These are phyloP conservation scores for Skeletonema costatum DNA, from an alignment of 108 stramenopile species.

Conservation along the genomic window DNA sequence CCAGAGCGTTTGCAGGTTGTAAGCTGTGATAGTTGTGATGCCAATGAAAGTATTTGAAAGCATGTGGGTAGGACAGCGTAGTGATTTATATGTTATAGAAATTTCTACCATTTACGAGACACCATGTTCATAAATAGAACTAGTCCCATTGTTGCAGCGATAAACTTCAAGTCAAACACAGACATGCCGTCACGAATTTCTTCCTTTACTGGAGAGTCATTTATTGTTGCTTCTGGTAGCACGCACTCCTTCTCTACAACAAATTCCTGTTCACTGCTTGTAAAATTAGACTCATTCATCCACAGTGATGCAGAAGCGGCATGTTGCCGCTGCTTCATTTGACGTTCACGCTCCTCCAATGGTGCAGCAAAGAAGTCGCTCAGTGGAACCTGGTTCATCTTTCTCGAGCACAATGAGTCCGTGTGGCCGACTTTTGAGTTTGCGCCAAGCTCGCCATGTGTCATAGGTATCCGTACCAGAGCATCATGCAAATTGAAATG, in stretches of 20 bases:
- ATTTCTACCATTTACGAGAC: slow-evolving; percentile 15
- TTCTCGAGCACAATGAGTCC: slow-evolving; percentile 27
- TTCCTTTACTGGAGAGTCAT: background rate
- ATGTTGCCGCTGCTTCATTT: background rate
- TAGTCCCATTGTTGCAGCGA: slow-evolving; percentile 10
- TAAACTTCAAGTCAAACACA: slow-evolving; percentile 6
- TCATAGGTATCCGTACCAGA: slow-evolving; percentile 38
- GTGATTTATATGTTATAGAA: background rate
- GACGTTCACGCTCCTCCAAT: slow-evolving; percentile 5
- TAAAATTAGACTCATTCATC: slow-evolving; percentile 9
- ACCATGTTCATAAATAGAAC: background rate
- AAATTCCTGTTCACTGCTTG: background rate
- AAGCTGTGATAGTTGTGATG: too few species aligned
- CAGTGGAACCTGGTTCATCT: slow-evolving; percentile 48
- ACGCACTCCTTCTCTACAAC: background rate
- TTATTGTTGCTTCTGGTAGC: background rate
- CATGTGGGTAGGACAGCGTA: background rate
- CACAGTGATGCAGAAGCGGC: slow-evolving; percentile 12
- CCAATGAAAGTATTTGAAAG: too few species aligned
- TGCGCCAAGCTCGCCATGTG: slow-evolving; percentile 36
- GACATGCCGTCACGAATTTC: slow-evolving; percentile 11
- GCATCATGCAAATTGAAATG: slow-evolving; percentile 35
- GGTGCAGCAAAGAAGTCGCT: slow-evolving; percentile 63
- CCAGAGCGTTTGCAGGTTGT: too few species aligned
- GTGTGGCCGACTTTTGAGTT: slow-evolving; percentile 37